Evolutionary conservation across 2,329 filamentous ascomycete species (phyloP).

Genomic region (Fusarium nematophilum): DNA sequence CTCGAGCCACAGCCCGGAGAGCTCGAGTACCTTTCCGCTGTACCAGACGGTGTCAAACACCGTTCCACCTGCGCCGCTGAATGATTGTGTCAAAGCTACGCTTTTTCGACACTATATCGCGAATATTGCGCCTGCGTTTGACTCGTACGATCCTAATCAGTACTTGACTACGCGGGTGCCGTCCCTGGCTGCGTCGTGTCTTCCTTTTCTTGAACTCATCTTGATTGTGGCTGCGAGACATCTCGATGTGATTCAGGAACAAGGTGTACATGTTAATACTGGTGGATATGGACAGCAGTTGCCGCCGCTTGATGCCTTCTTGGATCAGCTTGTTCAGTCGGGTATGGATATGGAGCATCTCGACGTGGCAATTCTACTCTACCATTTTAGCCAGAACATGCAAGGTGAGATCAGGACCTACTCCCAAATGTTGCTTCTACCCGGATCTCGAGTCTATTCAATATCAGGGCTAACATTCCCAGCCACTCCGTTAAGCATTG

Average conservation of each 20-base stretch:
- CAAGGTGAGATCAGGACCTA: neutral
- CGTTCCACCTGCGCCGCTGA: slow-evolving; percentile 10
- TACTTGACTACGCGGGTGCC: slow-evolving; percentile 21
- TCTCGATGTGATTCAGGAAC: neutral
- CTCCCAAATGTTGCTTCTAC: neutral
- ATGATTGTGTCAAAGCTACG: slow-evolving; percentile 16
- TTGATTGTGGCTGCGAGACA: slow-evolving; percentile 16
- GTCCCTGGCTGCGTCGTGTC: slow-evolving; percentile 18
- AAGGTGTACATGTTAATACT: neutral
- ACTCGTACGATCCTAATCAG: slow-evolving; percentile 26
- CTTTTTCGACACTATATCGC: slow-evolving; percentile 28
- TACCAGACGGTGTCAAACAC: neutral
- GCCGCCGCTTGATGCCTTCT: neutral
- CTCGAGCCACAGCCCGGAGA: slow-evolving; percentile 13
- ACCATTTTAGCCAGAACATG: neutral
- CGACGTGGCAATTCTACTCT: slow-evolving; percentile 3
- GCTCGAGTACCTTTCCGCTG: slow-evolving; percentile 1
- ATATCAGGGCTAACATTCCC: no score
- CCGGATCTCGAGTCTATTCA: neutral
- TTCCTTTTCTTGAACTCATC: slow-evolving; percentile 21
- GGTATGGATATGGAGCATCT: slow-evolving; percentile 5
- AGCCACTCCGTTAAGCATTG: neutral
- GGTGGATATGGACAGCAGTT: neutral
- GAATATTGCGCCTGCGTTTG: slow-evolving; percentile 31
- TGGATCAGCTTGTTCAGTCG: neutral